Percentiles rank a stretch among this genome's conserved stretches.
These are phyloP conservation scores for Tympanopsis confertula DNA, from an alignment of 2,329 filamentous ascomycete species.

Conservation along the genomic window DNA sequence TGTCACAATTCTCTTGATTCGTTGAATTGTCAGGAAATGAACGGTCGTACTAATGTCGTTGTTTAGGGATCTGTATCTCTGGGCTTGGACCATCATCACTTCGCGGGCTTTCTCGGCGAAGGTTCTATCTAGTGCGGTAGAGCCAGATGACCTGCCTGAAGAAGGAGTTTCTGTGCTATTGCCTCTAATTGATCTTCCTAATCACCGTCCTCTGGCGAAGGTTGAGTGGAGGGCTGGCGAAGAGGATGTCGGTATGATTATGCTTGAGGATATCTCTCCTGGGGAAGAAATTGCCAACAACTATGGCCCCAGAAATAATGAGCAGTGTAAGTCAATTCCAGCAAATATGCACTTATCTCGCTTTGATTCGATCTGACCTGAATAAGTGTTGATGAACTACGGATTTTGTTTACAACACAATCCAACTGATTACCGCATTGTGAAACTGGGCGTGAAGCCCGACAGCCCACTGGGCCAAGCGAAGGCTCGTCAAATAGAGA, in stretches of 20 bases:
- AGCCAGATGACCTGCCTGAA: conserved; percentile 15
- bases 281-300: conserved; percentile 31
- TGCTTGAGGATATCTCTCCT: conserved; percentile 19
- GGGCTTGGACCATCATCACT: conserved; percentile 28
- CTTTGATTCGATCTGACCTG: neutral
- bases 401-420: conserved; percentile 29
- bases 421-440: conserved; percentile 26
- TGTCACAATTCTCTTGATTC: too few species aligned
- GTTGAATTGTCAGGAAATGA: too few species aligned
- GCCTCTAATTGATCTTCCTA: conserved; percentile 29
- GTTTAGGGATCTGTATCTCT: conserved; percentile 30
- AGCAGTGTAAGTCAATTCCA: conserved; percentile 19
- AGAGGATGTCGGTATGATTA: conserved; percentile 22
- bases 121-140: conserved; percentile 19
- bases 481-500: conserved; percentile 17
- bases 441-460: conserved; percentile 22
- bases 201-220: conserved; percentile 28
- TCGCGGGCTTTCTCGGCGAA: conserved; percentile 29
- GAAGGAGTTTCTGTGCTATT: conserved; percentile 27
- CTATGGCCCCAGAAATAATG: conserved; percentile 33
- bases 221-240: conserved; percentile 30
- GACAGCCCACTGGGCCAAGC: conserved; percentile 22
- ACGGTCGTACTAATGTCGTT: too few species aligned
- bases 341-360: neutral
- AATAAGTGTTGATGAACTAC: conserved; percentile 28